phyloP scores from a whole-genome alignment of 2,329 filamentous ascomycete genomes.

The Xylariaceae sp. region DNA sequence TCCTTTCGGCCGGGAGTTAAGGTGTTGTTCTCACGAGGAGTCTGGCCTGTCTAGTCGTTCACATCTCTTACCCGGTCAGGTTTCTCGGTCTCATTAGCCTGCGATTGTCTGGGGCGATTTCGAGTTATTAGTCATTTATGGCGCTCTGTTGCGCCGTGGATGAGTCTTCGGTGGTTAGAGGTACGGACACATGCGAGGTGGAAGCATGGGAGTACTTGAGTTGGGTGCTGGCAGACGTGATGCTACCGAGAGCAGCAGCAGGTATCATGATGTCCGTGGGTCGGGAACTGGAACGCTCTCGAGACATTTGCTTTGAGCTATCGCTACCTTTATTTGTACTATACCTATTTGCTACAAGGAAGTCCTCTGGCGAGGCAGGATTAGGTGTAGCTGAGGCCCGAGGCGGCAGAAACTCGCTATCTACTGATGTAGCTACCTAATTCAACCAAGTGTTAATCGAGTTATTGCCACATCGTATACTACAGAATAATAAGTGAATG shows the following conservation, averaged over 20 bases:
- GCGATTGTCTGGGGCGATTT: constrained; percentile 1
- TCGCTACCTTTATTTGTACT: constrained; percentile 5
- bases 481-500: no score
- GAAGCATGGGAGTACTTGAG: background rate
- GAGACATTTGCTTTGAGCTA: constrained; percentile 1
- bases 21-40: constrained; percentile 7
- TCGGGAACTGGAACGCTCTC: background rate
- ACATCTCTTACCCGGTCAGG: background rate
- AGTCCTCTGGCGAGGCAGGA: background rate
- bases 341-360: constrained; percentile 7
- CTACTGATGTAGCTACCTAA: no score
- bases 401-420: background rate
- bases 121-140: background rate
- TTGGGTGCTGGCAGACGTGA: background rate
- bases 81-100: background rate
- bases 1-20: constrained; percentile 11
- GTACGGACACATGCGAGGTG: background rate
- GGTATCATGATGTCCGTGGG: background rate
- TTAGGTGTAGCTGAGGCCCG: background rate
- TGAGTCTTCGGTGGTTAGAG: background rate
- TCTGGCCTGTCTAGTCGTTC: background rate
- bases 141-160: background rate
- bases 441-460: constrained; percentile 2
- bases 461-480: no score
- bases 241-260: background rate